Percentiles rank a stretch among this genome's conserved stretches.
These are phyloP conservation scores for Myriosclerotinia scirpicola DNA, from an alignment of 2,329 filamentous ascomycete genomes.

Conservation along the genomic window DNA sequence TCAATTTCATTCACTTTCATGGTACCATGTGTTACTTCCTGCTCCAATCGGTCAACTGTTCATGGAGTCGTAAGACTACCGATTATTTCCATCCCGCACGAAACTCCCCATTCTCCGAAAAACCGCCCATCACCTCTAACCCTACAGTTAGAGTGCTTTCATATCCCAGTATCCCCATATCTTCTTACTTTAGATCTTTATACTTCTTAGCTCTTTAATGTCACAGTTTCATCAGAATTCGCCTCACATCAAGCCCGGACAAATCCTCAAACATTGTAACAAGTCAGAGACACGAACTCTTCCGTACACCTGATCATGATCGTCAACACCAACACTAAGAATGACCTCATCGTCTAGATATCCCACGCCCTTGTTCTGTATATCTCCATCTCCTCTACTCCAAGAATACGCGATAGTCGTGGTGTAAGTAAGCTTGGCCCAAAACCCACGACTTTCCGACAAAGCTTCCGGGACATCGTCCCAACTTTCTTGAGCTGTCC, in stretches of 20 bases:
- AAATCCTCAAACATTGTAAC: conserved; percentile 43
- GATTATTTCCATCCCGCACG: not conserved
- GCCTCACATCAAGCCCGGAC: conserved; percentile 50
- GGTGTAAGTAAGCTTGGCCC: conserved; percentile 44
- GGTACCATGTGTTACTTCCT: not conserved
- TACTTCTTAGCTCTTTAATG: not conserved
- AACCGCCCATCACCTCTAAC: too few relatives aligned
- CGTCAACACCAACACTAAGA: conserved; percentile 44
- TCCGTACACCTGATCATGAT: conserved; percentile 42
- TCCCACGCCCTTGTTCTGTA: conserved; percentile 41
- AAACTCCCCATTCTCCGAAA: not conserved
- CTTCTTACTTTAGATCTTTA: not conserved
- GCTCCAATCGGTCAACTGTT: not conserved
- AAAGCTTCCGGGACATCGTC: conserved; percentile 34
- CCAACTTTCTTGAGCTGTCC: conserved; percentile 42
- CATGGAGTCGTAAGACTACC: not conserved
- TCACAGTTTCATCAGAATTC: too few relatives aligned
- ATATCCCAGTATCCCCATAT: not conserved
- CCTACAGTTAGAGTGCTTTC: not conserved
- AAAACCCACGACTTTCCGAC: conserved; percentile 28
- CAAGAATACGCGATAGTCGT: conserved; percentile 44
- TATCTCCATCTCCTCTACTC: conserved; percentile 39
- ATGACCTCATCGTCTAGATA: conserved; percentile 45
- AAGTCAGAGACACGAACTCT: conserved; percentile 40
- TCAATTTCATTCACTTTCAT: not conserved